These are phyloP conservation scores for Metarhizium guizhouense DNA, from an alignment of 2,329 filamentous ascomycete genomes.

Conservation along the genomic window DNA sequence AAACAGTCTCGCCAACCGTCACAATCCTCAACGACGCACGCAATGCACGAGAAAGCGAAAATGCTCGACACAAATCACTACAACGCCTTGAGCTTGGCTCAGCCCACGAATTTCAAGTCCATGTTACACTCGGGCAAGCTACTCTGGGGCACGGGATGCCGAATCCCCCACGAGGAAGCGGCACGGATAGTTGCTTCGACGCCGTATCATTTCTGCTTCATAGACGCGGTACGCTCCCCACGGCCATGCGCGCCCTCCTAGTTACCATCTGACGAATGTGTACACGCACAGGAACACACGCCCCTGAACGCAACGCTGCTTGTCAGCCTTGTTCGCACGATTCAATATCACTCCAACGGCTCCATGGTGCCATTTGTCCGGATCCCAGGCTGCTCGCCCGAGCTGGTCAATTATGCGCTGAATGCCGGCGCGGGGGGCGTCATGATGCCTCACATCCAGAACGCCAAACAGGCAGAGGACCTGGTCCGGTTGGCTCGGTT, in stretches of 20 bases:
- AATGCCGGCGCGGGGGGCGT: constrained; percentile 4
- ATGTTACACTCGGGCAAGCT: background rate
- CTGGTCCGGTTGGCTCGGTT: constrained; percentile 2
- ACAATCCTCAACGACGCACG: background rate
- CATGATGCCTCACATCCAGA: constrained; percentile 5
- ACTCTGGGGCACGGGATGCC: constrained; percentile 5
- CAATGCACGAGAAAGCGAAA: background rate
- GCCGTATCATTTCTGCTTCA: constrained; percentile 4
- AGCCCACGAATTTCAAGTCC: constrained; percentile 3
- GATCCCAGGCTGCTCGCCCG: constrained; percentile 1
- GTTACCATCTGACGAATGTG: too few species aligned
- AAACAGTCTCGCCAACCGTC: background rate
- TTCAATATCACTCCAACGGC: constrained; percentile 2
- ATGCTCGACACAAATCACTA: background rate
- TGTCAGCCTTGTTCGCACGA: background rate
- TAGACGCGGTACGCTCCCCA: constrained; percentile 1
- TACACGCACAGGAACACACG: constrained; percentile 1
- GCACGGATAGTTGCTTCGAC: constrained; percentile 4
- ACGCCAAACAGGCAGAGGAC: constrained; percentile 1
- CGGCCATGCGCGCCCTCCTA: too few species aligned
- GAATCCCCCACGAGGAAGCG: constrained; percentile 4
- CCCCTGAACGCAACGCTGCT: constrained; percentile 2
- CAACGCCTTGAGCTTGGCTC: constrained; percentile 5
- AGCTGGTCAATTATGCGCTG: constrained; percentile 3
- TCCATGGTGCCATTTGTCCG: constrained; percentile 5